These are phyloP conservation scores for Penicillium brasilianum DNA, from an alignment of 2,329 filamentous ascomycete species.

Conservation along the genomic window DNA sequence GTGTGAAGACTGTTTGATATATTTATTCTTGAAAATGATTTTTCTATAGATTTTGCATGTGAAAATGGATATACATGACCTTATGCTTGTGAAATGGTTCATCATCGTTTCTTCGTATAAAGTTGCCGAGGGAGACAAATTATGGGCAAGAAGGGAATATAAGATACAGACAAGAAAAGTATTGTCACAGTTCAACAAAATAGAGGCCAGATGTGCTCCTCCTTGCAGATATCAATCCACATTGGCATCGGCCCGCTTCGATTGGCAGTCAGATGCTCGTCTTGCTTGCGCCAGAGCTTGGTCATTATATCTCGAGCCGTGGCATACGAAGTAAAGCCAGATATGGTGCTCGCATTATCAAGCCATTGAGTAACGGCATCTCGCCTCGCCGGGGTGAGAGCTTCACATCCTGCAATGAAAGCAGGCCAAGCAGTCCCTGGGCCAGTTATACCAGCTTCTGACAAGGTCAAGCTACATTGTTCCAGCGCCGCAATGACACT, in stretches of 20 bases:
- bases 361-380: slow-evolving; percentile 32
- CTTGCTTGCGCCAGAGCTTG: slow-evolving; percentile 37
- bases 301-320: slow-evolving; percentile 37
- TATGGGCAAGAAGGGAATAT: not conserved
- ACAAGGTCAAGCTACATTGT: slow-evolving; percentile 35
- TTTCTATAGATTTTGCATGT: not conserved
- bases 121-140: too few relatives aligned
- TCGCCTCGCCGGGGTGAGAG: slow-evolving; percentile 30
- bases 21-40: not conserved
- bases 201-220: slow-evolving; percentile 35
- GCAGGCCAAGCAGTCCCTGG: slow-evolving; percentile 46
- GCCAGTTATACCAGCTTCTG: slow-evolving; percentile 20
- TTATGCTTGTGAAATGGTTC: not conserved
- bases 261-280: slow-evolving; percentile 30
- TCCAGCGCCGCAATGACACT: slow-evolving; percentile 40
- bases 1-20: slow-evolving; percentile 40
- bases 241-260: slow-evolving; percentile 32
- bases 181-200: slow-evolving; percentile 29
- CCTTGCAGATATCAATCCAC: slow-evolving; percentile 36
- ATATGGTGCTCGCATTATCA: slow-evolving; percentile 32
- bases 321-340: slow-evolving; percentile 31
- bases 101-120: slow-evolving; percentile 9
- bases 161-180: not conserved
- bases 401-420: slow-evolving; percentile 51
- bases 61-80: not conserved